phyloP scores from a whole-genome alignment of 2,329 filamentous ascomycete genomes.

The Ophiostoma sp. region DNA sequence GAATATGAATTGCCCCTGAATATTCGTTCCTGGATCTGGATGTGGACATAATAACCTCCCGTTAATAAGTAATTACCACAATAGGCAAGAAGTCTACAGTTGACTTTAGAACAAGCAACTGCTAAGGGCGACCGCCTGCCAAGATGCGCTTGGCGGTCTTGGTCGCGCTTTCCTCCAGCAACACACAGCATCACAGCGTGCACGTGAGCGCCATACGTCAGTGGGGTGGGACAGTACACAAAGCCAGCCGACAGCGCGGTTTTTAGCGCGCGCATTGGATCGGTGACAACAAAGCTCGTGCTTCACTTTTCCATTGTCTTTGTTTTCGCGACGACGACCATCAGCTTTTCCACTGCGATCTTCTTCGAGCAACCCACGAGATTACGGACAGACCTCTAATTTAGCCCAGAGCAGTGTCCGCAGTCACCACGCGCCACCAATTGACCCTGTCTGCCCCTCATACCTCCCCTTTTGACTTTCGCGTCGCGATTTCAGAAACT shows the following conservation, averaged over 20 bases:
- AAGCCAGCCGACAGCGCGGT: not conserved
- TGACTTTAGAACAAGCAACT: conserved; percentile 9
- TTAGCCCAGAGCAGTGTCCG: not conserved
- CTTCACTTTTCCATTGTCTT: not conserved
- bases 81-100: not conserved
- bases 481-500: not conserved
- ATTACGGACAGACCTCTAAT: not conserved
- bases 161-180: not conserved
- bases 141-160: not conserved
- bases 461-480: not conserved
- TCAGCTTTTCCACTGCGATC: not conserved
- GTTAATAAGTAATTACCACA: not conserved
- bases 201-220: conserved; percentile 19
- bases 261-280: conserved; percentile 11
- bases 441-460: not conserved
- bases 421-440: not conserved
- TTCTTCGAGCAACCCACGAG: not conserved
- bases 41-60: not conserved
- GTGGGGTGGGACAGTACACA: conserved; percentile 9
- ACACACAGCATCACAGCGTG: not conserved
- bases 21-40: not conserved
- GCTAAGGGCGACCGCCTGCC: not conserved
- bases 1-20: not conserved
- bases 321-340: not conserved
- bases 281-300: conserved; percentile 12